Base-by-base conservation (phyloP, 1,139 yeast species). In the Suhomyces panamericanus region DNA sequence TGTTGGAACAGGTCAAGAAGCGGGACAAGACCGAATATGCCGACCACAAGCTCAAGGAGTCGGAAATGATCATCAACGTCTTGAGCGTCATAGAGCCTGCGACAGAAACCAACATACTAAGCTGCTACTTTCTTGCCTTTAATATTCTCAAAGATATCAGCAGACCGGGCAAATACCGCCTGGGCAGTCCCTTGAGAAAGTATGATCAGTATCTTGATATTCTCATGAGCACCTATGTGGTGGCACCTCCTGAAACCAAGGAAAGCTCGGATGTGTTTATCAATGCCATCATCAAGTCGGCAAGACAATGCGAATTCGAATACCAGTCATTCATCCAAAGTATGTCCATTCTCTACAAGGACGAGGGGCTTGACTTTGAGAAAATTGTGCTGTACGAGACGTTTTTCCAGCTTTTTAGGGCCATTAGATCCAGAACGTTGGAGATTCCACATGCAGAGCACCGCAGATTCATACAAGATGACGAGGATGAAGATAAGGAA, bases 361-460 rank as follows among this genome's bases (percentile, higher is more conserved):
- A 48, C 6, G 47, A 53, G 20, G 54, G 48, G 6, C 12, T 49
- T 9, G 49, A 51, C 15, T 44, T 54, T 24, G 46, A 40, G 15
- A 42, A 37, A n/a, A 26, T 39, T 13, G 56, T 57, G 35, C 48
- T 56, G 17, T 72, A 63, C 48, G 61, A 53, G 1, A 63, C 58
- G 31, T 65, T 68, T 20, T 63, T 58, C 40, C 83, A 75, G 44
- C 56, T 82, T 12, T 67, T 64, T 42, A 73, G 76, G 34, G 82
- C 84, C 0, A 67, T 83, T 0, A 64, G 72, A 36, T 82, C 88
- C 0, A 66, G 91, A 46, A 75, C 78, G 0, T 64, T 84, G 41
- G 89, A 83, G 57, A 81, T 84, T 3, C 90, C 91, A 2, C 65
- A 77, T 20, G 24, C 24, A 4, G 24, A 20, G 24, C 24, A 20